phyloP scores from a whole-genome alignment of 441 rosid genomes.

The Gossypium aridum region DNA sequence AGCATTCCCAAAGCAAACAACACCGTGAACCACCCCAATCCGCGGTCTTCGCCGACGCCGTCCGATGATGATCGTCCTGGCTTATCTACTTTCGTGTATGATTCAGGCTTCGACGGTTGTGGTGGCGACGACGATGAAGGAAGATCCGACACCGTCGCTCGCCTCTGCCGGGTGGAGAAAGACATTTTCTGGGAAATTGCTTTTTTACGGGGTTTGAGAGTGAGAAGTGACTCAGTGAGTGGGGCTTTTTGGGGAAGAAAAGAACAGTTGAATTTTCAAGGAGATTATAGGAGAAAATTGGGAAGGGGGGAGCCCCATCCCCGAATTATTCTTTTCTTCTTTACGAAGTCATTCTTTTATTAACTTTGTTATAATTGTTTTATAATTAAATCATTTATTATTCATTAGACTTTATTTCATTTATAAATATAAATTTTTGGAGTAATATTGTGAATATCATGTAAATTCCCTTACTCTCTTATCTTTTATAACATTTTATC shows the following conservation, averaged over 20 bases:
- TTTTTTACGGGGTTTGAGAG: neutral
- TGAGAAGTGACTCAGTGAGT: neutral
- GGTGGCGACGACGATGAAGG: constrained; percentile 17
- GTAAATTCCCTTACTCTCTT: too few relatives aligned
- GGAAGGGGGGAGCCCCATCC: neutral
- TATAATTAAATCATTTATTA: too few relatives aligned
- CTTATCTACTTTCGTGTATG: constrained; percentile 60
- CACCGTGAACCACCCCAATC: constrained; percentile 67
- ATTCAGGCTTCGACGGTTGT: constrained; percentile 20
- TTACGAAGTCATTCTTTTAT: constrained; percentile 15
- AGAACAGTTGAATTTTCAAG: neutral
- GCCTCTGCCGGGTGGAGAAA: constrained; percentile 60
- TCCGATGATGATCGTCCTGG: constrained; percentile 27
- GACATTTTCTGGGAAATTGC: constrained; percentile 29
- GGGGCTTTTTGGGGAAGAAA: neutral
- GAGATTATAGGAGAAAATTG: neutral
- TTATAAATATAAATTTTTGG: too few relatives aligned
- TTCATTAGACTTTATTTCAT: too few relatives aligned
- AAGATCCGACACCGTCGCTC: constrained; percentile 31
- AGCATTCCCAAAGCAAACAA: constrained; percentile 60
- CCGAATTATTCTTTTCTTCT: constrained; percentile 13
- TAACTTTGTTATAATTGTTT: too few relatives aligned
- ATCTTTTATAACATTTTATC: too few relatives aligned
- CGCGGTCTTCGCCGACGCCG: constrained; percentile 27
- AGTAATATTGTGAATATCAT: too few relatives aligned